Conservation (phyloP, 1,284 basidiomycete species). For the Takashimella koratensis region DNA sequence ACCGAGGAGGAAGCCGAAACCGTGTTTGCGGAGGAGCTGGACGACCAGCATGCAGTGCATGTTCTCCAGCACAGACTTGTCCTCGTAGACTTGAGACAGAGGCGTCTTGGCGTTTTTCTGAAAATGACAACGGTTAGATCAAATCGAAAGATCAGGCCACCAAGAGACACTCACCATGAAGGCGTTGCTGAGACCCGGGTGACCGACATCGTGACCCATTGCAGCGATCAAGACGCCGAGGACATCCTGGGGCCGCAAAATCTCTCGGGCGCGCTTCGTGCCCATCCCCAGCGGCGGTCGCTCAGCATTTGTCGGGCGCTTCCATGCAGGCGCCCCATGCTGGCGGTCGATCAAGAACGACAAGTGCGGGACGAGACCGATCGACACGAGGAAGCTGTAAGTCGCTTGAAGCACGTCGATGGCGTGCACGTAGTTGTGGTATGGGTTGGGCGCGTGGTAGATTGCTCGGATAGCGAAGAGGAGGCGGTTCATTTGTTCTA, state of each 20-base stretch:
- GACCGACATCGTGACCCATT: conserved; percentile 91
- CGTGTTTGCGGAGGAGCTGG: conserved; percentile 74
- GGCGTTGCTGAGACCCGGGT: conserved; percentile 84
- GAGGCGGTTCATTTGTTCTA: conserved; percentile 64
- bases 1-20: conserved; percentile 56
- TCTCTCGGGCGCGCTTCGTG: conserved; percentile 46
- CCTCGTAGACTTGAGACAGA: conserved; percentile 78
- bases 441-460: conserved; percentile 83
- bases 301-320: conserved; percentile 21
- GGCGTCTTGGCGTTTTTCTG: conserved; percentile 90
- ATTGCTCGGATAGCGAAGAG: conserved; percentile 76
- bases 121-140: neutral
- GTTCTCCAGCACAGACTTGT: conserved; percentile 84
- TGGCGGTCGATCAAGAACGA: conserved; percentile 33
- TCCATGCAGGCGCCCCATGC: conserved; percentile 28
- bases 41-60: conserved; percentile 85
- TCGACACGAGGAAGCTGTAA: conserved; percentile 72
- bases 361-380: conserved; percentile 75
- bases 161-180: conserved; percentile 91
- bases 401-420: conserved; percentile 90
- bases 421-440: conserved; percentile 94
- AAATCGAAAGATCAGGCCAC: too few species aligned
- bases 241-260: conserved; percentile 64
- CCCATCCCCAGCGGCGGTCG: conserved; percentile 23
- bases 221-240: conserved; percentile 81